phyloP scores from a whole-genome alignment of 2,329 filamentous ascomycete genomes.

The Aspergillus pseudonomiae region DNA sequence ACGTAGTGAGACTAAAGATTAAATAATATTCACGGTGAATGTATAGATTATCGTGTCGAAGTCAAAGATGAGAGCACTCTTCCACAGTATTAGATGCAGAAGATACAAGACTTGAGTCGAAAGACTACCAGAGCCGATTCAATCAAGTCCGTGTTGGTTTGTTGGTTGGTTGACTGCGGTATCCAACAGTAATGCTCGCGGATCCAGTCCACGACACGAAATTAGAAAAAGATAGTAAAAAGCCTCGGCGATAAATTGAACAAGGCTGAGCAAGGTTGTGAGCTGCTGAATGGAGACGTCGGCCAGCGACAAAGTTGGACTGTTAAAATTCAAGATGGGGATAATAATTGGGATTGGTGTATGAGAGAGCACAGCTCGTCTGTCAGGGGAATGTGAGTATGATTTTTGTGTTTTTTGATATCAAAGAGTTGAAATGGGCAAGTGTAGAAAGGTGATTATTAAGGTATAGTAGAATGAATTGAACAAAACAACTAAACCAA shows the following conservation, averaged over 20 bases:
- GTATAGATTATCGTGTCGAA: slow-evolving; percentile 28
- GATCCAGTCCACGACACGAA: slow-evolving; percentile 39
- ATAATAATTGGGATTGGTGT: slow-evolving; percentile 19
- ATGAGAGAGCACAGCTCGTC: slow-evolving; percentile 43
- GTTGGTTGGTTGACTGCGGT: slow-evolving; percentile 21
- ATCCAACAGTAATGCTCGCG: slow-evolving; percentile 19
- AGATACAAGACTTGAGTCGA: slow-evolving; percentile 21
- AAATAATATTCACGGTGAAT: slow-evolving; percentile 24
- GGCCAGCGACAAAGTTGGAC: slow-evolving; percentile 37
- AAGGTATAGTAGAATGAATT: slow-evolving; percentile 45
- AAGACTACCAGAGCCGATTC: slow-evolving; percentile 35
- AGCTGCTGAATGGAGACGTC: slow-evolving; percentile 33
- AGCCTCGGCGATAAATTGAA: slow-evolving; percentile 17
- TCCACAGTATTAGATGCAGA: slow-evolving; percentile 16
- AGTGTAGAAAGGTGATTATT: slow-evolving; percentile 23
- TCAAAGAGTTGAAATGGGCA: slow-evolving; percentile 8
- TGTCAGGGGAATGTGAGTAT: slow-evolving; percentile 37
- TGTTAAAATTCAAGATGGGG: slow-evolving; percentile 30
- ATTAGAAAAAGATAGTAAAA: slow-evolving; percentile 23
- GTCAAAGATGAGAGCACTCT: slow-evolving; percentile 12
- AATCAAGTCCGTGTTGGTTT: slow-evolving; percentile 18
- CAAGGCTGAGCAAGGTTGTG: slow-evolving; percentile 28
- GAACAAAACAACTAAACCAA: slow-evolving; percentile 51
- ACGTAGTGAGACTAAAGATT: slow-evolving; percentile 40
- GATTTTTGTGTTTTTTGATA: slow-evolving; percentile 38